phyloP scores from a whole-genome alignment of 2,329 filamentous ascomycete species.

The Exophiala lecanii-corni region DNA sequence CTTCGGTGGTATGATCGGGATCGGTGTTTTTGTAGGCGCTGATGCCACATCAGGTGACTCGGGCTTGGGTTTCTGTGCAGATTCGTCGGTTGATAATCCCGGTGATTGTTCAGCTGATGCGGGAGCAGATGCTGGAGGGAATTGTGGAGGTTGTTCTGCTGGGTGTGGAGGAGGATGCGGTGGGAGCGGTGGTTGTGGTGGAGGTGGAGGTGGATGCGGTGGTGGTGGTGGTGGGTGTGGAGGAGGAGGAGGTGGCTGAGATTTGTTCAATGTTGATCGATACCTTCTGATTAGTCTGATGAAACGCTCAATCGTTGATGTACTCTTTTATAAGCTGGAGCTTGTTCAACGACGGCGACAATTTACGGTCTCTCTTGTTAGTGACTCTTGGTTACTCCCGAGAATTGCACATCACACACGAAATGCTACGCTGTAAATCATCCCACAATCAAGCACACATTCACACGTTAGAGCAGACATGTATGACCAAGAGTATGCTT shows the following conservation, averaged over 20 bases:
- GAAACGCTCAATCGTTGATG: neutral
- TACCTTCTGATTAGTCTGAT: neutral
- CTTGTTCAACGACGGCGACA: too few relatives aligned
- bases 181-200: conserved; percentile 7
- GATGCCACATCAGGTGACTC: conserved; percentile 1
- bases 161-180: conserved; percentile 3
- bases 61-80: neutral
- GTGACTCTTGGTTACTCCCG: too few relatives aligned
- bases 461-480: too few relatives aligned
- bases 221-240: conserved; percentile 13
- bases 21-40: neutral
- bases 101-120: neutral
- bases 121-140: neutral
- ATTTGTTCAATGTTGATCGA: too few relatives aligned
- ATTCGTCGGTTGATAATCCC: neutral
- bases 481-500: too few relatives aligned
- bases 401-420: too few relatives aligned
- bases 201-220: conserved; percentile 8
- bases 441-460: too few relatives aligned
- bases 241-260: too few relatives aligned
- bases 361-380: too few relatives aligned
- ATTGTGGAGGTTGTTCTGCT: neutral
- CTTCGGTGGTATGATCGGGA: neutral
- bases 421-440: too few relatives aligned
- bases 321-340: too few relatives aligned